A percentile compares a stretch with the other conserved stretches of the same genome.
Conservation (phyloP, 768 basidiomycete genomes). For the Suillus plorans region DNA sequence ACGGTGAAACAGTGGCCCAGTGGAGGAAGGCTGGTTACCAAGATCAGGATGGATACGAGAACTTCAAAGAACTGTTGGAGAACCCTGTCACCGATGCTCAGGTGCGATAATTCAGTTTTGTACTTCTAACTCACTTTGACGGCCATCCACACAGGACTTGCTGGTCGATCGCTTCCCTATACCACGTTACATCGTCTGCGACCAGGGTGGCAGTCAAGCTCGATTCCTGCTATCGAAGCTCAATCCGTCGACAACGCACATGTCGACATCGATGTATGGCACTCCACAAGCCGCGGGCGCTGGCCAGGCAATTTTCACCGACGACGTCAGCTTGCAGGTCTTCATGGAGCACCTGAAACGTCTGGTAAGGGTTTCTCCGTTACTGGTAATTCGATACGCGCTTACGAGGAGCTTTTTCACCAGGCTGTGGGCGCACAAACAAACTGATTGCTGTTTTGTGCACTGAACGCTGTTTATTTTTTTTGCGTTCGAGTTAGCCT, state of each 20-base stretch:
- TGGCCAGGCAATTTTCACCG: constrained; percentile 96
- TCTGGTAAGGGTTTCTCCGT: constrained; percentile 52
- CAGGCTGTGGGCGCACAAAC: constrained; percentile 73
- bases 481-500: neutral
- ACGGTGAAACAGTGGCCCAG: constrained; percentile 93
- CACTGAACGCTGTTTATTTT: neutral
- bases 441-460: constrained; percentile 34
- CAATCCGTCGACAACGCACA: constrained; percentile 97
- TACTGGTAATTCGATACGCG: neutral
- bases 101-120: constrained; percentile 37
- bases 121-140: constrained; percentile 1
- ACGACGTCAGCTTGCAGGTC: constrained; percentile 96
- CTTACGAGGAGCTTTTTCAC: neutral
- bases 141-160: constrained; percentile 62
- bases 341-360: constrained; percentile 98
- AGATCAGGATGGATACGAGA: constrained; percentile 98
- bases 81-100: constrained; percentile 87
- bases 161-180: constrained; percentile 95
- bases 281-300: constrained; percentile 59
- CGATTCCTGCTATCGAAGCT: constrained; percentile 97
- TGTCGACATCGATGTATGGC: constrained; percentile 92
- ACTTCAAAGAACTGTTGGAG: constrained; percentile 93
- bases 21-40: constrained; percentile 99
- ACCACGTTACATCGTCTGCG: constrained; percentile 96
- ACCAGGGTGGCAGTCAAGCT: constrained; percentile 96